Conservation (phyloP, 129 eudicot genomes). For the Silybum marianum region DNA sequence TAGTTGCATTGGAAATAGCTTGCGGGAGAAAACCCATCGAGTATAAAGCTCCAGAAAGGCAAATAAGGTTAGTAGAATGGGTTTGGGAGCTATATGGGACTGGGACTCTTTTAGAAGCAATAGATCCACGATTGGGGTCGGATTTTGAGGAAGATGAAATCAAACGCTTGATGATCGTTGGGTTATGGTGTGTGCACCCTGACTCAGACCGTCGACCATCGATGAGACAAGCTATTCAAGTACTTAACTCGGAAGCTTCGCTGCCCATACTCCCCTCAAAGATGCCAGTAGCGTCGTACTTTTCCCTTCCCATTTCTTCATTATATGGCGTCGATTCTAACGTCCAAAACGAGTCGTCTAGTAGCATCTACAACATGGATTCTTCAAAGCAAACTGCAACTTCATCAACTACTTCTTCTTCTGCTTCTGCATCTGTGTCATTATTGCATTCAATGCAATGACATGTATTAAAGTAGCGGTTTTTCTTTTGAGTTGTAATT, state of each 20-base stretch:
- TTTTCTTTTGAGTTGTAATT: too few relatives aligned
- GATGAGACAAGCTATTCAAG: slow-evolving; percentile 34
- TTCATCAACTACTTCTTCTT: slow-evolving; percentile 13
- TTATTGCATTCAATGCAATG: not conserved
- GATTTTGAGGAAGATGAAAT: slow-evolving; percentile 31
- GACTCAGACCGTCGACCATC: slow-evolving; percentile 35
- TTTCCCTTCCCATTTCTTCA: not conserved
- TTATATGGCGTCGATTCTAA: not conserved
- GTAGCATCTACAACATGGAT: slow-evolving; percentile 3
- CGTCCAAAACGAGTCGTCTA: slow-evolving; percentile 15
- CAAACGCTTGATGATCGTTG: slow-evolving; percentile 34
- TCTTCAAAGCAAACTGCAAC: slow-evolving; percentile 8
- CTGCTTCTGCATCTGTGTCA: slow-evolving; percentile 26
- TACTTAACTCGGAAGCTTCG: slow-evolving; percentile 29
- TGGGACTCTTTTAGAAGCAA: slow-evolving; percentile 36
- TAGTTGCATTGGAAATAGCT: slow-evolving; percentile 37
- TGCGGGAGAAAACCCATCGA: slow-evolving; percentile 39
- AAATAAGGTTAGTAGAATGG: slow-evolving; percentile 32
- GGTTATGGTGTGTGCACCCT: slow-evolving; percentile 53
- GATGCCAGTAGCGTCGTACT: slow-evolving; percentile 40
- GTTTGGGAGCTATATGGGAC: slow-evolving; percentile 43
- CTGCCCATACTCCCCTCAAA: slow-evolving; percentile 35
- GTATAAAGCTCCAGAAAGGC: slow-evolving; percentile 6
- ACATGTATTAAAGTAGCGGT: not conserved
- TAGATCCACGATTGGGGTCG: slow-evolving; percentile 27